Base-by-base conservation (phyloP, 345 rosid genomes). In the Eucalyptus pauciflora region DNA sequence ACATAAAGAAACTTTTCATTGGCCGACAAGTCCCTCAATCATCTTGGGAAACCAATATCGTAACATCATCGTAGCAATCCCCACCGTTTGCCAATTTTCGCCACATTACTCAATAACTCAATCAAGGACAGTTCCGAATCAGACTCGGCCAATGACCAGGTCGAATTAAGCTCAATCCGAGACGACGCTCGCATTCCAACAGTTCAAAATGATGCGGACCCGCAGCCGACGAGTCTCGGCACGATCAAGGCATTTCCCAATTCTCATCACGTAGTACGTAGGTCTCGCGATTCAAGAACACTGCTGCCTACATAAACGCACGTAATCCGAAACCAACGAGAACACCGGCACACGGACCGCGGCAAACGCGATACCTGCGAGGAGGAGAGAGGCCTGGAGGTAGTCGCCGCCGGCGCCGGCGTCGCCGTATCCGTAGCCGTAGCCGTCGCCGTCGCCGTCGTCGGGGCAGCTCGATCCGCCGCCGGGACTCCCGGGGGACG, bases 371-470 rank as follows among this genome's bases (percentile, higher is more conserved):
- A 54, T 80, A 96, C 99, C 99, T 94, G 97, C 90, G 45, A 94
- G 87, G 91, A 96, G 99, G 92, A 97, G 94, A 83, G 98, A 94
- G 54, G 99, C 99, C 79, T 93, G 93, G 76, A 96, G 96, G 87
- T 91, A 96, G 88, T 93, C 94, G 89, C 87, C 90, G 88, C 91
- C 92, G 81, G 88, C 91, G 25, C 24, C 86, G 50, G 10, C 50
- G 86, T 86, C 86, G 89, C 91, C 92, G 71, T 89, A 90, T 16
- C 50, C 86, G 27, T 67, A 96, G 88, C 93, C 92, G 24, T 45
- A 54, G 52, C 62, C 86, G 86, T 87, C 86, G 89, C 92, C 92
- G 76, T 89, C 92, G 27, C 51, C 87, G 52, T 41, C 83, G 48
- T 11, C 48, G 48, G 86, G 92, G 52, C 89, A 46, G 46, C 91